Conservation (phyloP, 305 asterid genomes). For the Fraxinus sp. region DNA sequence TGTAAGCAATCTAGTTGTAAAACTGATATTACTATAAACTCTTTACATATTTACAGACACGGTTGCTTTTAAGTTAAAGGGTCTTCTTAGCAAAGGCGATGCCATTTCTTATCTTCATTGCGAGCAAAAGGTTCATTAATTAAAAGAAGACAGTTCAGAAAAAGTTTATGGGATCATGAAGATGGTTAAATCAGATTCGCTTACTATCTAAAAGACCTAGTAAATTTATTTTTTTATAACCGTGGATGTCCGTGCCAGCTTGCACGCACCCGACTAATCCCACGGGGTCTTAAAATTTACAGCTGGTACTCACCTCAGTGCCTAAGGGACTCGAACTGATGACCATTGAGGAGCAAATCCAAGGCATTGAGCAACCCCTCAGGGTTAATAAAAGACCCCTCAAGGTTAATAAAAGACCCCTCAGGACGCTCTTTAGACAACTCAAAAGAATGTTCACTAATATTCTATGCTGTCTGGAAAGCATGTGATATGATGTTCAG, state of each 20-base stretch:
- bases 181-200: not conserved
- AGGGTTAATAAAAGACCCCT: too few species aligned
- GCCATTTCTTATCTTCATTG: not conserved
- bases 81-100: slow-evolving; percentile 2
- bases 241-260: too few species aligned
- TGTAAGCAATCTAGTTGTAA: slow-evolving; percentile 11
- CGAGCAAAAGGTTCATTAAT: not conserved
- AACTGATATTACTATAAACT: not conserved
- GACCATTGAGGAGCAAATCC: too few species aligned
- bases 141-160: not conserved
- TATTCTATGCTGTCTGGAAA: not conserved
- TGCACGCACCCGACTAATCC: too few species aligned
- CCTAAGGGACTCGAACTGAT: too few species aligned
- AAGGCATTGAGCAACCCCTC: too few species aligned
- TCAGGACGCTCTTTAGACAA: not conserved
- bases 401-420: too few species aligned
- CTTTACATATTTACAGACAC: not conserved
- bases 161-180: not conserved
- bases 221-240: not conserved
- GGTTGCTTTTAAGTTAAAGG: not conserved
- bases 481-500: not conserved
- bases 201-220: not conserved
- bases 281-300: too few species aligned
- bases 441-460: not conserved
- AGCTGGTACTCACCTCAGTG: too few species aligned